Percentiles rank a stretch among this genome's conserved stretches.
These are phyloP conservation scores for Zymoseptoria brevis DNA, from an alignment of 2,329 filamentous ascomycete genomes.

Conservation along the genomic window DNA sequence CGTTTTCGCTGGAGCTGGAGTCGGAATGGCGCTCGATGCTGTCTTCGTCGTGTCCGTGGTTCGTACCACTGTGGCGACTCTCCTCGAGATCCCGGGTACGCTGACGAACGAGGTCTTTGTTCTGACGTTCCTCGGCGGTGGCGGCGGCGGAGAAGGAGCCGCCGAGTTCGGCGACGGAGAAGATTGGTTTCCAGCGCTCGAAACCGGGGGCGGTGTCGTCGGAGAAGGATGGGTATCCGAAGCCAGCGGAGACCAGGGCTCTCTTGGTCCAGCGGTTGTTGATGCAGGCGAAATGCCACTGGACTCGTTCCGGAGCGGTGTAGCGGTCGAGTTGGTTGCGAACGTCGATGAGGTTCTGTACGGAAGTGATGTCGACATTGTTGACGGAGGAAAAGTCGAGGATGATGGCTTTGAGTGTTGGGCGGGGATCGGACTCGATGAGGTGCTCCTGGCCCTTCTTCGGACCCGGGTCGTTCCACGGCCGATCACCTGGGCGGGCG, in stretches of 20 bases:
- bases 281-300: slow-evolving; percentile 94
- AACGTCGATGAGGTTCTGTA: slow-evolving; percentile 88
- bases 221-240: slow-evolving; percentile 65
- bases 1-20: slow-evolving; percentile 15
- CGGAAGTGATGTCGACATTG: slow-evolving; percentile 84
- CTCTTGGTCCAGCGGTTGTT: slow-evolving; percentile 93
- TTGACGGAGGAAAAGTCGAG: slow-evolving; percentile 91
- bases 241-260: slow-evolving; percentile 76
- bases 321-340: slow-evolving; percentile 89
- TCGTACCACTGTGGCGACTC: slow-evolving; percentile 4
- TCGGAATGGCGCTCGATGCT: slow-evolving; percentile 19
- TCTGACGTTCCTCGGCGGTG: slow-evolving; percentile 56
- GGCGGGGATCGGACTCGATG: slow-evolving; percentile 43
- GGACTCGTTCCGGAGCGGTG: slow-evolving; percentile 68
- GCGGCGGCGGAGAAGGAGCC: slow-evolving; percentile 62
- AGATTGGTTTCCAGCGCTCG: slow-evolving; percentile 85
- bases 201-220: slow-evolving; percentile 38
- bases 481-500: slow-evolving; percentile 57
- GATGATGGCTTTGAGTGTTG: slow-evolving; percentile 79
- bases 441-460: slow-evolving; percentile 44
- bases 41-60: slow-evolving; percentile 10
- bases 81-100: slow-evolving; percentile 27
- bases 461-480: slow-evolving; percentile 91
- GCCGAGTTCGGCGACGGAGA: slow-evolving; percentile 81
- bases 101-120: slow-evolving; percentile 39